phyloP scores from a whole-genome alignment of 768 basidiomycete genomes.

The Lentinus brumalis region DNA sequence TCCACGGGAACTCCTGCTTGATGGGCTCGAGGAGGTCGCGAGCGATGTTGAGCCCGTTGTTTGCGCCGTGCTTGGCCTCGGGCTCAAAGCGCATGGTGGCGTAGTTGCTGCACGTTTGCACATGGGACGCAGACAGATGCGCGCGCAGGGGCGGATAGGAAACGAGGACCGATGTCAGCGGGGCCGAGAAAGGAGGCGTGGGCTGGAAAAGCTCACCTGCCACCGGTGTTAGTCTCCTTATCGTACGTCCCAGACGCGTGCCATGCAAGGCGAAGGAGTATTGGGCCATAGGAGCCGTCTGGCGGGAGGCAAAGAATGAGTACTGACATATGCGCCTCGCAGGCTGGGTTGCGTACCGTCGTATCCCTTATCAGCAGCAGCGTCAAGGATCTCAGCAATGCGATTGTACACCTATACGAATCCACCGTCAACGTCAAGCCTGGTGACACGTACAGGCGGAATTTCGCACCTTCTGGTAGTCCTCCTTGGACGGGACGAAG shows the following conservation, averaged over 20 bases:
- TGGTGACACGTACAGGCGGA: not conserved
- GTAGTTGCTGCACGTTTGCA: slow-evolving; percentile 69
- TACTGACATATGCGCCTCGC: not conserved
- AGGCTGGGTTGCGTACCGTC: slow-evolving; percentile 61
- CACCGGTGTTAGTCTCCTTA: slow-evolving; percentile 73
- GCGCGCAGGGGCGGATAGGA: slow-evolving; percentile 10
- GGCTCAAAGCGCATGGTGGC: slow-evolving; percentile 98
- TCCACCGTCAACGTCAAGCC: not conserved
- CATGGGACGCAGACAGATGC: not conserved
- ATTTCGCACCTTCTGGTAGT: slow-evolving; percentile 79
- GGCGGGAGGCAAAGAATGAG: slow-evolving; percentile 3
- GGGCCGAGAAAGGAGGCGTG: not conserved
- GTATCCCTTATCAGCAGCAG: slow-evolving; percentile 67
- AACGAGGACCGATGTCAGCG: slow-evolving; percentile 6
- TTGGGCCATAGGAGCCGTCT: slow-evolving; percentile 90
- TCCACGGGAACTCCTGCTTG: slow-evolving; percentile 90
- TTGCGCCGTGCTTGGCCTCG: slow-evolving; percentile 82
- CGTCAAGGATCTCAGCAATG: slow-evolving; percentile 76
- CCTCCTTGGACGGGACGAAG: slow-evolving; percentile 75
- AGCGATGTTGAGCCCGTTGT: slow-evolving; percentile 80
- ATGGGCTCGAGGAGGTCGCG: slow-evolving; percentile 83
- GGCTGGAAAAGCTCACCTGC: slow-evolving; percentile 54
- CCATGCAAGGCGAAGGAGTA: slow-evolving; percentile 91
- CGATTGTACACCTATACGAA: slow-evolving; percentile 79
- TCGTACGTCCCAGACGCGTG: slow-evolving; percentile 94